phyloP scores from a whole-genome alignment of 495 filamentous ascomycete genomes.

The Trypethelium eluteriae region DNA sequence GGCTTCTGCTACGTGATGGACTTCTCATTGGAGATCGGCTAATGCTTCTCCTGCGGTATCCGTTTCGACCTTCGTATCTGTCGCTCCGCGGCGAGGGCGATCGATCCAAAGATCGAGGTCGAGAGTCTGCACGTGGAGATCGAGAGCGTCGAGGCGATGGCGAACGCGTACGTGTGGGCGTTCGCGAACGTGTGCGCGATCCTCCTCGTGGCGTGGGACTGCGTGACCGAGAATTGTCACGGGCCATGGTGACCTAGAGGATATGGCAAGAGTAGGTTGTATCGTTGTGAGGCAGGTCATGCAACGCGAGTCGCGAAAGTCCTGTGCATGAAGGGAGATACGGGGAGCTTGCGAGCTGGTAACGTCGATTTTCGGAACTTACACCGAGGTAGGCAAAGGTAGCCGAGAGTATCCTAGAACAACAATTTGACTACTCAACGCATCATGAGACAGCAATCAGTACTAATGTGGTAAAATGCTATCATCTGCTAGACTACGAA shows the following conservation, averaged over 20 bases:
- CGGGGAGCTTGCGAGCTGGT: no score
- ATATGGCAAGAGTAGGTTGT: neutral
- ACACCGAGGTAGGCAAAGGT: no score
- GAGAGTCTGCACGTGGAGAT: slow-evolving; percentile 14
- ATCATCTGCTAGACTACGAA: no score
- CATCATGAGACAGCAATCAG: no score
- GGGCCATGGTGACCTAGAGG: neutral
- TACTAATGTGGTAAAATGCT: no score
- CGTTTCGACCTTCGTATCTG: slow-evolving; percentile 11
- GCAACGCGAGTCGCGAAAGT: neutral
- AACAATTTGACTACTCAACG: no score
- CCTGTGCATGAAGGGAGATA: neutral
- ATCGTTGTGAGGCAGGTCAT: neutral
- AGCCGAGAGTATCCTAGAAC: no score
- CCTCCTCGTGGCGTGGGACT: slow-evolving; percentile 8
- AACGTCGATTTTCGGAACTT: no score
- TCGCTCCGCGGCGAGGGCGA: slow-evolving; percentile 8
- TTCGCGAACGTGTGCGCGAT: slow-evolving; percentile 14
- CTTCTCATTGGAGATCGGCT: slow-evolving; percentile 8
- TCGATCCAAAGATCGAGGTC: slow-evolving; percentile 12
- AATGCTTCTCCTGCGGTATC: slow-evolving; percentile 6
- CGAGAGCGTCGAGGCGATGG: slow-evolving; percentile 13
- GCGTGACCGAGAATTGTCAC: neutral
- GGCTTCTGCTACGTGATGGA: slow-evolving; percentile 10
- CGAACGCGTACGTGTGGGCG: slow-evolving; percentile 9